Evolutionary conservation across 805 yeast species (phyloP).

Genomic region (Metschnikowia proteae): DNA sequence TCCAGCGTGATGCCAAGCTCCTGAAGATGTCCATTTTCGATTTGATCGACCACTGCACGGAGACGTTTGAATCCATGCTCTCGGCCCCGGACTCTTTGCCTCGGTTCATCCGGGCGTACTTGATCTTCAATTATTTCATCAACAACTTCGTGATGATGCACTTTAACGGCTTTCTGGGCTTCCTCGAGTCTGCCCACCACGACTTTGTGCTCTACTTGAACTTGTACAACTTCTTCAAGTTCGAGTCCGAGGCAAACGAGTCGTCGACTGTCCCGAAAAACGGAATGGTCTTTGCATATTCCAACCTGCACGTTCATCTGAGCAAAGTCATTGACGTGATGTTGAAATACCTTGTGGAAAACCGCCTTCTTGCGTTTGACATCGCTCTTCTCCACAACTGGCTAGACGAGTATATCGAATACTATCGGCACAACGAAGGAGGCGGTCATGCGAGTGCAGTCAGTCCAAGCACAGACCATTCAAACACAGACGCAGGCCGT

Average conservation of each 20-base stretch:
- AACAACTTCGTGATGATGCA: conserved; percentile 41
- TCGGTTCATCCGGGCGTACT: conserved; percentile 34
- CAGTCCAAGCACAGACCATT: background rate
- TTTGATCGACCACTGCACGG: conserved; percentile 38
- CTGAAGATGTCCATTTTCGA: conserved; percentile 36
- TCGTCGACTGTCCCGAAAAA: background rate
- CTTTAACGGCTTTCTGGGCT: conserved; percentile 40
- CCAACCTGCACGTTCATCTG: background rate
- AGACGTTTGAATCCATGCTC: conserved; percentile 32
- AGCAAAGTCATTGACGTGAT: conserved; percentile 6
- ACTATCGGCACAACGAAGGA: conserved; percentile 21
- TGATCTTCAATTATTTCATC: conserved; percentile 41
- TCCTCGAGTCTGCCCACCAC: conserved; percentile 32
- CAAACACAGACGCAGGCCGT: too few relatives aligned
- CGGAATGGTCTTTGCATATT: conserved; percentile 1
- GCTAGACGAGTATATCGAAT: conserved; percentile 38
- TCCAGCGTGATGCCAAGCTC: conserved; percentile 33
- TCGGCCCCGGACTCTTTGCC: conserved; percentile 15
- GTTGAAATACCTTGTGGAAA: conserved; percentile 27
- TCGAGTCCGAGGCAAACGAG: conserved; percentile 13
- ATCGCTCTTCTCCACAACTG: conserved; percentile 35
- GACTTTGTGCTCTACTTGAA: conserved; percentile 42
- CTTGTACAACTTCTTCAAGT: conserved; percentile 38
- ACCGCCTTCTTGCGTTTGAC: conserved; percentile 31
- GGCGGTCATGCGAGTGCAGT: background rate